Evolutionary conservation across 1,139 yeast genomes (phyloP), one percentile per base, ranked within the genome.

Genomic region (Suhomyces ambrosiae): DNA sequence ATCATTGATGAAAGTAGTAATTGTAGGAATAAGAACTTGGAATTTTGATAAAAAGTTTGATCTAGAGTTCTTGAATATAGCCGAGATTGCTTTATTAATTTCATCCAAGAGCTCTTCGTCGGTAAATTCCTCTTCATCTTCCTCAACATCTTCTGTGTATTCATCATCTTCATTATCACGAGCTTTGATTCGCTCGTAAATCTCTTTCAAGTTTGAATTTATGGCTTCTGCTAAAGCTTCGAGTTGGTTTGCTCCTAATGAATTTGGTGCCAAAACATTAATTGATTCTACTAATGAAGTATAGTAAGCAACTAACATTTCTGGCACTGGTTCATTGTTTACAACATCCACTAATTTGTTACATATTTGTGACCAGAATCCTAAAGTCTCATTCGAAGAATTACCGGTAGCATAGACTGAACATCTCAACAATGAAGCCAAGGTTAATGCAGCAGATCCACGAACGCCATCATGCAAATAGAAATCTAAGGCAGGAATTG

Each of bases 391-490:
- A 15, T 73, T 68, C 2, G 87, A 71, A 25, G 63, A 61, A 30
- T 60, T 63, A 38, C 88, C 80, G 15, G 82, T 71, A 4, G 87
- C 88, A 27, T 72, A 66, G 28, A 80, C 80, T n/a, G 84, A 74
- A 47, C 88, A 80, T 40, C 79, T 68, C 46, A 92, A 68, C 45
- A 90, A 68, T 7, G 89, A 80, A 1, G 97, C 92, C 52, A 90
- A 79, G 3, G 92, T 77, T 45, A 83, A 77, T 4, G 96, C 90
- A 34, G 96, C 90, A 15, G 95, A 80, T 18, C 87, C 88, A 54
- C 98, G 80, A 7, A 92, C 97, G 23, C 95, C 96, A 59, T 89
- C 97, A 59, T 89, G 97, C 54, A 90, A 76, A 57, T 87, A 89
- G 58, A 90, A 94, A 56, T 84, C 92, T 43, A 92, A 72, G 2